phyloP scores from a whole-genome alignment of 2,329 filamentous ascomycete species.

The Stemphylium vesicarium region DNA sequence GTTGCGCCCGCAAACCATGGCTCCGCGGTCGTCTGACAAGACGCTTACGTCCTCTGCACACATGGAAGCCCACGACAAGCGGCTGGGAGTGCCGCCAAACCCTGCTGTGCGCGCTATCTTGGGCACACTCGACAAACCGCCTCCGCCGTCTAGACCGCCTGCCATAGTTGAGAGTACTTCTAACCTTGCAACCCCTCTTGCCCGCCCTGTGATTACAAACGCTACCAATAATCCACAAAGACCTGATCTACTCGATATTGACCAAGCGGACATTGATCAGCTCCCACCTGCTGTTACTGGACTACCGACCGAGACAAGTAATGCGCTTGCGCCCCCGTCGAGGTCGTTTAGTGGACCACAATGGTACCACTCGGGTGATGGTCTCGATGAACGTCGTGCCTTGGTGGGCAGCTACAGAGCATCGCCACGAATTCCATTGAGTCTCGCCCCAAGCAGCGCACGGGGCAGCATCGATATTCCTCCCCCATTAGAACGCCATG shows the following conservation, averaged over 20 bases:
- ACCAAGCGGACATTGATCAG: slow-evolving; percentile 45
- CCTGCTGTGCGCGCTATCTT: slow-evolving; percentile 44
- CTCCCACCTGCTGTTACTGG: slow-evolving; percentile 46
- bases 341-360: slow-evolving; percentile 37
- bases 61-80: slow-evolving; percentile 32
- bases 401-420: slow-evolving; percentile 55
- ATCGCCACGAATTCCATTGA: slow-evolving; percentile 58
- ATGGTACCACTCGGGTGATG: slow-evolving; percentile 44
- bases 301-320: slow-evolving; percentile 23
- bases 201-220: slow-evolving; percentile 48
- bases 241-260: slow-evolving; percentile 42
- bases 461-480: slow-evolving; percentile 43
- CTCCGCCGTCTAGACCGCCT: slow-evolving; percentile 36
- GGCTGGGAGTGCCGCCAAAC: slow-evolving; percentile 26
- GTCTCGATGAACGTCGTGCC: slow-evolving; percentile 48
- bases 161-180: slow-evolving; percentile 56
- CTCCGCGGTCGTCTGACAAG: slow-evolving; percentile 14
- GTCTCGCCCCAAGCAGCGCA: slow-evolving; percentile 53
- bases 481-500: slow-evolving; percentile 55
- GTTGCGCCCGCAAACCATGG: slow-evolving; percentile 28
- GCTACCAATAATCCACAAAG: slow-evolving; percentile 7
- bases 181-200: slow-evolving; percentile 63
- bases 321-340: slow-evolving; percentile 18
- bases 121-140: slow-evolving; percentile 42
- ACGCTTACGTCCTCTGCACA: slow-evolving; percentile 19